Conservation (phyloP, 805 yeast species). For the Tetrapisispora taiwanensis region DNA sequence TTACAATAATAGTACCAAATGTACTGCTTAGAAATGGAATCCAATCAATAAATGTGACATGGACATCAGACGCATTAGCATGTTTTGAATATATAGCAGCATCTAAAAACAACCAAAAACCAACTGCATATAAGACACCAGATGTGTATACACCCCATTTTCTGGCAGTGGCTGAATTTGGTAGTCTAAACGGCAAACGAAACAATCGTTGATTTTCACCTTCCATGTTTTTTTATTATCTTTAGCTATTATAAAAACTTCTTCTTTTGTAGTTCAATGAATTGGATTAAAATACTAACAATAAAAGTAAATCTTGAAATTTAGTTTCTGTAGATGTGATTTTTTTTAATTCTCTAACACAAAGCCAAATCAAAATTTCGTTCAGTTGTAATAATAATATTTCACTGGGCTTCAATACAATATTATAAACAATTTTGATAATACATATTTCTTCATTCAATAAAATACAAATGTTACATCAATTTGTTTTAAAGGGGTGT, state of each 20-base stretch:
- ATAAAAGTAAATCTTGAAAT: too few relatives aligned
- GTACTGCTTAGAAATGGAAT: constrained; percentile 83
- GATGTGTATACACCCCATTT: constrained; percentile 68
- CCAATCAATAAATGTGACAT: constrained; percentile 92
- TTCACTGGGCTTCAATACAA: too few relatives aligned
- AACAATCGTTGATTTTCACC: constrained; percentile 44
- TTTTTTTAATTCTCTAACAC: too few relatives aligned
- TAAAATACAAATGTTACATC: too few relatives aligned
- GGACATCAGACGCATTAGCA: constrained; percentile 76
- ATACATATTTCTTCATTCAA: too few relatives aligned
- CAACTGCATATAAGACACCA: constrained; percentile 71
- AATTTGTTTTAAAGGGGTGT: not conserved
- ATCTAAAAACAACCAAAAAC: constrained; percentile 83
- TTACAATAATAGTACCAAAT: constrained; percentile 74
- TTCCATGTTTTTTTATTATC: constrained; percentile 19
- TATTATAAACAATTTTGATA: too few relatives aligned
- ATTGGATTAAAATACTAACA: too few relatives aligned
- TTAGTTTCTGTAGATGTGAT: too few relatives aligned
- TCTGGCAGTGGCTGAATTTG: constrained; percentile 61
- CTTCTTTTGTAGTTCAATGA: too few relatives aligned
- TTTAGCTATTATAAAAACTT: too few relatives aligned
- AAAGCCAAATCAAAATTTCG: too few relatives aligned
- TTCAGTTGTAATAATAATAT: too few relatives aligned
- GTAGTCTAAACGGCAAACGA: constrained; percentile 55
- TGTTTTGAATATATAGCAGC: constrained; percentile 79